phyloP scores from a whole-genome alignment of 495 filamentous ascomycete species.

The Sporormia fimetaria region DNA sequence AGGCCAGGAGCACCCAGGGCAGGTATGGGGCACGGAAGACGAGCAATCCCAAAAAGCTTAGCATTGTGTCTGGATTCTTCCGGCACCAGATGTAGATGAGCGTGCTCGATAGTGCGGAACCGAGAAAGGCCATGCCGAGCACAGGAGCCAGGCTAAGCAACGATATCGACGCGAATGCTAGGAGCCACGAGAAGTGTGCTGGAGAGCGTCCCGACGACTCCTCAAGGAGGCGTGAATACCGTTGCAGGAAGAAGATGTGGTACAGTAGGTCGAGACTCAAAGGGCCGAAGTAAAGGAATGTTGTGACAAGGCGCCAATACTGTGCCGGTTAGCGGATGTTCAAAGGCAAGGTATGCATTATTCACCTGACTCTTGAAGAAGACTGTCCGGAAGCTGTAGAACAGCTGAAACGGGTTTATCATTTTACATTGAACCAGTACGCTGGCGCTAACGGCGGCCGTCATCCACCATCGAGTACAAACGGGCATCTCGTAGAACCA shows the following conservation, averaged over 20 bases:
- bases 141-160: conserved; percentile 74
- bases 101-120: conserved; percentile 75
- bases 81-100: conserved; percentile 98
- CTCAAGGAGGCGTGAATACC: conserved; percentile 90
- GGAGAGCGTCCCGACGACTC: conserved; percentile 82
- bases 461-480: conserved; percentile 93
- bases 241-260: conserved; percentile 97
- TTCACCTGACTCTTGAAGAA: conserved; percentile 78
- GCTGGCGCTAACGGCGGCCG: conserved; percentile 77
- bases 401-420: conserved; percentile 83
- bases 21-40: conserved; percentile 90
- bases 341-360: not conserved
- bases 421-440: conserved; percentile 87
- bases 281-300: conserved; percentile 94
- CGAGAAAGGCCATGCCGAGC: conserved; percentile 79
- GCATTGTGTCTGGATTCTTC: conserved; percentile 78
- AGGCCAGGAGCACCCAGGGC: conserved; percentile 91
- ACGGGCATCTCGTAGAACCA: conserved; percentile 98
- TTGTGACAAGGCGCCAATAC: conserved; percentile 93
- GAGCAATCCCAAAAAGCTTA: conserved; percentile 82
- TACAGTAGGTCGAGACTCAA: conserved; percentile 90
- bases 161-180: conserved; percentile 68
- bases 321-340: conserved; percentile 28
- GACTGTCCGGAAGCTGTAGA: conserved; percentile 89
- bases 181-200: conserved; percentile 88